These are phyloP conservation scores for Scutellospora calospora DNA, from an alignment of 371 early-diverging fungal genomes.

Conservation along the genomic window DNA sequence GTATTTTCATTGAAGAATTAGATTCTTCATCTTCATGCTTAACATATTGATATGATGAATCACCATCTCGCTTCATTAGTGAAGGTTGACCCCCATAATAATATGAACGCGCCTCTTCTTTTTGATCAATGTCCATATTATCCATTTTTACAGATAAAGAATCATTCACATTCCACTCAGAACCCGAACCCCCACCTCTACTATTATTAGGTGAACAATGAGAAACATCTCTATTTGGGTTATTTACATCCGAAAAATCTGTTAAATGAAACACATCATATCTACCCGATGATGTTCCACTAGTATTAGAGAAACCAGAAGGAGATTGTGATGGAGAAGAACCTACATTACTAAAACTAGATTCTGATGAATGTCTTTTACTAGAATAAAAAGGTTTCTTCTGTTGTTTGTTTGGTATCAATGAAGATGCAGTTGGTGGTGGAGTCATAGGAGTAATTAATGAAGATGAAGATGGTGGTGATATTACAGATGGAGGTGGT, in stretches of 20 bases:
- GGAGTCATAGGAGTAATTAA: conserved; percentile 22
- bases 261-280: neutral
- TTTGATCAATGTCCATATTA: conserved; percentile 22
- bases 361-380: neutral
- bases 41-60: neutral
- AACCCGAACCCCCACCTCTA: neutral
- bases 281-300: neutral
- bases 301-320: neutral
- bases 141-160: neutral
- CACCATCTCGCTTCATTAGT: neutral
- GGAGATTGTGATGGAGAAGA: neutral
- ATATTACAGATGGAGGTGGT: neutral
- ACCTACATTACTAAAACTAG: neutral
- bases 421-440: neutral
- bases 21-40: neutral
- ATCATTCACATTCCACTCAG: neutral
- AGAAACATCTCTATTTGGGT: neutral
- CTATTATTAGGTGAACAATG: neutral
- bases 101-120: neutral
- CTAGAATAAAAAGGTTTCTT: neutral
- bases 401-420: neutral
- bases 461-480: neutral
- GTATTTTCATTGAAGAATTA: conserved; percentile 34
- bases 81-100: neutral
- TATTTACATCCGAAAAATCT: neutral